Base-by-base conservation (phyloP, 176 grass and related monocot species). In the Thinopyrum elongatum region DNA sequence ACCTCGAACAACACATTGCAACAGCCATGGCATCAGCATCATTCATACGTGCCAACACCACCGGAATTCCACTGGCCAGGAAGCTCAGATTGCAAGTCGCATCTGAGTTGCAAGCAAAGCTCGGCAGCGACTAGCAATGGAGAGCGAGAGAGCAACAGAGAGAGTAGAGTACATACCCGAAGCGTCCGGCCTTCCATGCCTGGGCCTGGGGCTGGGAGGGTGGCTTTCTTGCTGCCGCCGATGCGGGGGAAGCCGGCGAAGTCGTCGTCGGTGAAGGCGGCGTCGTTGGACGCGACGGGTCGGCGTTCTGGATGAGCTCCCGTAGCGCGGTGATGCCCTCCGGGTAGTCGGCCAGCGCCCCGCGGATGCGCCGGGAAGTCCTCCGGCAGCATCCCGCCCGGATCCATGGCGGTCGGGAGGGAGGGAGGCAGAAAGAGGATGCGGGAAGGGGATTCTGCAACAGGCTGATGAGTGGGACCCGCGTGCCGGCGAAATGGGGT, bases 301-400 rank as follows among this genome's bases (percentile, higher is more conserved):
- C 93, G 10, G 92, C 90, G 83, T 97, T 97, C 92, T 97, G 95
- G 82, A 94, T 92, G 64, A 97, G 95, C 88, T 97, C 92, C 66
- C 91, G 91, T 59, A 97, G 92, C 65, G 91, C 92, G 42, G 95
- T 97, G 30, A 92, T 97, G 51, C 92, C 95, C 87, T 94, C 95
- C 30, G 95, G 95, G 86, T 97, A 97, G 90, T 92, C 94, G 46
- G 91, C 81, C 26, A 97, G 88, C 82, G 94, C 90, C 92, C 91
- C 95, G 23, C 95, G 95, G 81, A 97, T 97, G 65, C 92, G 90
- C 68, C 95, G 92, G 33, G 33, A 34, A 34, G 33, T 34, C 33
- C 33, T 34, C 33, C 33, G 4, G 33, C 33, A 34, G 33, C 33
- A 34, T 34, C 2, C 33, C 4, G 33, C 33, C 33, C 33, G 33